Conservation (phyloP, 2,329 filamentous ascomycete species). For the Colletotrichum scovillei region DNA sequence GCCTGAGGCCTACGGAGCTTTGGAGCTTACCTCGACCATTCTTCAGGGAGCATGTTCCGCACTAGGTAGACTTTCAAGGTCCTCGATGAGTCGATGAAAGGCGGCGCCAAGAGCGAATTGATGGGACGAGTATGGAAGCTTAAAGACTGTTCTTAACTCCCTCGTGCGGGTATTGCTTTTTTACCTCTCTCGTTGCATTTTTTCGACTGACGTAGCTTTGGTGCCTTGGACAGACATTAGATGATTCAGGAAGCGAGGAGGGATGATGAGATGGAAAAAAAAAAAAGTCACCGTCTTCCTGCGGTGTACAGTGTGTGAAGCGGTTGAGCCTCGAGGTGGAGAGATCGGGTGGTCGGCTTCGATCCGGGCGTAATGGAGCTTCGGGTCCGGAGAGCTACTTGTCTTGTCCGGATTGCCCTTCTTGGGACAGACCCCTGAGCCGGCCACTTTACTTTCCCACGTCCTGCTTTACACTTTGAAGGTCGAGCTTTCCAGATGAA, state of each 20-base stretch:
- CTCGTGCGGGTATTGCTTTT: background rate
- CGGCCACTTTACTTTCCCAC: background rate
- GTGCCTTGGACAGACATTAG: conserved; percentile 2
- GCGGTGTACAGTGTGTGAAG: background rate
- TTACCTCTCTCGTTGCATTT: background rate
- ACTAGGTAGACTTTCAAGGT: conserved; percentile 1
- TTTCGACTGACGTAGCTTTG: background rate
- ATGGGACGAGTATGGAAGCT: conserved; percentile 9
- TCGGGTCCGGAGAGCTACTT: conserved; percentile 25
- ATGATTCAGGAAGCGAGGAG: background rate
- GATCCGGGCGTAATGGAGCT: background rate
- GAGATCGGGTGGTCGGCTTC: conserved; percentile 11
- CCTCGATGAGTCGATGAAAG: background rate
- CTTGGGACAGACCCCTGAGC: background rate
- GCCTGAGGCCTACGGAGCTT: background rate
- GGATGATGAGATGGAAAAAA: background rate
- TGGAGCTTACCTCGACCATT: background rate
- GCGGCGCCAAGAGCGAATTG: background rate
- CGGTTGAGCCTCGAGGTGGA: background rate
- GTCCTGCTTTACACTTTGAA: background rate
- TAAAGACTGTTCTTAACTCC: background rate
- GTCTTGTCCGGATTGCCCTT: conserved; percentile 10
- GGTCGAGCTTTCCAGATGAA: background rate
- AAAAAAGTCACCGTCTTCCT: background rate
- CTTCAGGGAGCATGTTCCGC: background rate